phyloP scores from a whole-genome alignment of 2,329 filamentous ascomycete species.

The Epichloe scottii region DNA sequence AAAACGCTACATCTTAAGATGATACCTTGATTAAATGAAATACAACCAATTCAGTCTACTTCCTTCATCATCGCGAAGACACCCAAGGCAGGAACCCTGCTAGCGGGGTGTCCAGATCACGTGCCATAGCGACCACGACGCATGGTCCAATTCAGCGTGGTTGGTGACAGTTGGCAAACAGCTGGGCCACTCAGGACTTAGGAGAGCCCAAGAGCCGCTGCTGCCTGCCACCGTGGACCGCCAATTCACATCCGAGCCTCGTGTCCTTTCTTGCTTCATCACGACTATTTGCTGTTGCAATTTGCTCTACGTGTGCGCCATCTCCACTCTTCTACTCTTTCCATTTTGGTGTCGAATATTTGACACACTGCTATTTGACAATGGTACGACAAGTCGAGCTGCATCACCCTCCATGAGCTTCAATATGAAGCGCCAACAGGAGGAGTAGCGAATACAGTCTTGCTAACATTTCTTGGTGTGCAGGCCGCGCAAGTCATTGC shows the following conservation, averaged over 20 bases:
- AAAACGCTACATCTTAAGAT: too few species aligned
- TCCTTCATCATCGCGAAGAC: background rate
- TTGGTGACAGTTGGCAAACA: conserved; percentile 3
- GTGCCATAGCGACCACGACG: background rate
- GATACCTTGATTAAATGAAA: too few species aligned
- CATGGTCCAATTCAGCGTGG: background rate
- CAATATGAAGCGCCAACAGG: too few species aligned
- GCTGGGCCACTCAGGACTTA: background rate
- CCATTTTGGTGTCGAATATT: background rate
- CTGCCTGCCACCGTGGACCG: background rate
- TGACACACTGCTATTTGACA: background rate
- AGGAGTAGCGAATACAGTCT: background rate
- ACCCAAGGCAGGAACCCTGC: background rate
- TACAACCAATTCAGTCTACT: too few species aligned
- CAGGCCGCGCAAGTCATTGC: conserved; percentile 32
- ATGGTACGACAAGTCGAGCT: conserved; percentile 3
- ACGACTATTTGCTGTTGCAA: background rate
- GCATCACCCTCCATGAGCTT: too few species aligned
- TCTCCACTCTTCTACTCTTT: background rate
- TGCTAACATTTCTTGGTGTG: conserved; percentile 14
- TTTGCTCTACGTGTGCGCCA: background rate
- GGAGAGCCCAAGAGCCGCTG: background rate
- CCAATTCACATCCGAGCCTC: background rate
- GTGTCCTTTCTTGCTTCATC: background rate
- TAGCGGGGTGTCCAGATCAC: background rate